Evolutionary conservation across 2,329 filamentous ascomycete genomes (phyloP).

Genomic region (Myrmaecium sp.): DNA sequence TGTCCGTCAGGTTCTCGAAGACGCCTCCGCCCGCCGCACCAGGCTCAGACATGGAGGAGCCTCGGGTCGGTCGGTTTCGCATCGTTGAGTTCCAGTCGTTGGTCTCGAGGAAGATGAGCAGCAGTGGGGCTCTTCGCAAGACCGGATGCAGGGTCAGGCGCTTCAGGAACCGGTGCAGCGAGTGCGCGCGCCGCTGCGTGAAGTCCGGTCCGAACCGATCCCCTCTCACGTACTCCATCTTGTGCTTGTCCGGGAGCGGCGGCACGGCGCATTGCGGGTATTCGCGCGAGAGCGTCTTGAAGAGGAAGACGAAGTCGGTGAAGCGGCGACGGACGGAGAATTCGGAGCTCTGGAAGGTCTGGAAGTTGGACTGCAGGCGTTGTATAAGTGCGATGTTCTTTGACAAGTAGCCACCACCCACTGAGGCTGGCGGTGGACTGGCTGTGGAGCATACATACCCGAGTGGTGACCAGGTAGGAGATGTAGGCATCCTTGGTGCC

Average conservation of each 20-base stretch:
- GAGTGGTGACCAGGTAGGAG: conserved; percentile 83
- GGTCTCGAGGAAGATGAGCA: conserved; percentile 83
- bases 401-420: background rate
- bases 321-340: conserved; percentile 78
- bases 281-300: conserved; percentile 73
- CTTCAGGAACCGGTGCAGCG: conserved; percentile 76
- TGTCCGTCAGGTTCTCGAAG: conserved; percentile 90
- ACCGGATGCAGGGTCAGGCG: conserved; percentile 78
- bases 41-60: conserved; percentile 26
- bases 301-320: conserved; percentile 95
- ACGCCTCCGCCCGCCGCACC: conserved; percentile 40
- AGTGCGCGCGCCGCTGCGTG: conserved; percentile 73
- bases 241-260: conserved; percentile 92
- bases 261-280: conserved; percentile 87
- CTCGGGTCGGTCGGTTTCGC: conserved; percentile 56
- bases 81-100: conserved; percentile 95
- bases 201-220: conserved; percentile 93
- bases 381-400: too few species aligned
- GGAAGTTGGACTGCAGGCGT: conserved; percentile 62
- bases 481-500: conserved; percentile 94
- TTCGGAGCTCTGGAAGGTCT: conserved; percentile 70
- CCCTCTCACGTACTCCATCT: conserved; percentile 95
- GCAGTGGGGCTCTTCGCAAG: conserved; percentile 62
- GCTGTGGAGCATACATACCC: conserved; percentile 35
- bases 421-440: background rate